Conservation (phyloP, 1,284 basidiomycete genomes). For the Trametes polyzona region DNA sequence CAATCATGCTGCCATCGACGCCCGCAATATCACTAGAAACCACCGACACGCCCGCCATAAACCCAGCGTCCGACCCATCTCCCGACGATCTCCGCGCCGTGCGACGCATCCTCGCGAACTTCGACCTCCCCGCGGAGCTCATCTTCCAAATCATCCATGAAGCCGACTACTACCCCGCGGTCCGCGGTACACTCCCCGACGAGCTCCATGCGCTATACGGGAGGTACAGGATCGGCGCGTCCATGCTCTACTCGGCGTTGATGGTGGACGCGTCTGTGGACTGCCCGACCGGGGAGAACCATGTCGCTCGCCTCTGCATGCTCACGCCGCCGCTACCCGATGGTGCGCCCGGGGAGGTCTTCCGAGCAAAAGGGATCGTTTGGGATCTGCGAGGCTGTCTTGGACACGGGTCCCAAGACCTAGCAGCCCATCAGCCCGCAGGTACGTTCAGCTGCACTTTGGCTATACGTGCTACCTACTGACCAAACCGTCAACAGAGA, state of each 20-base stretch:
- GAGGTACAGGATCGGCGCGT: neutral
- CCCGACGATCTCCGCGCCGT: conserved; percentile 4
- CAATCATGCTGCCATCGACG: no score
- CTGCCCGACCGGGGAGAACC: neutral
- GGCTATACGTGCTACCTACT: no score
- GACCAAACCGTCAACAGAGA: no score
- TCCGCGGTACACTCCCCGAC: neutral
- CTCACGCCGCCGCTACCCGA: conserved; percentile 3
- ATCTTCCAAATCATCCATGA: conserved; percentile 9
- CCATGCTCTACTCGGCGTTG: neutral
- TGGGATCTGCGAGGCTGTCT: conserved; percentile 9
- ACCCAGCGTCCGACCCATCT: neutral
- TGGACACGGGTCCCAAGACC: no score
- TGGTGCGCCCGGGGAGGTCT: neutral
- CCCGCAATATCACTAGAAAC: no score
- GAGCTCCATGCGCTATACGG: neutral
- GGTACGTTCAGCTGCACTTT: neutral
- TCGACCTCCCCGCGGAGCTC: conserved; percentile 16
- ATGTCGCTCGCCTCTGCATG: conserved; percentile 11
- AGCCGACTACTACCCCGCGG: conserved; percentile 11
- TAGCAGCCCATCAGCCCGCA: no score
- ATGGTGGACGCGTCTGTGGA: neutral
- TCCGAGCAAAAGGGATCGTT: conserved; percentile 4
- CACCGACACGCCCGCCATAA: no score
- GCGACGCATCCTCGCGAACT: conserved; percentile 7